Base-by-base conservation (phyloP, 2,329 filamentous ascomycete species). In the Exophiala xenobiotica region DNA sequence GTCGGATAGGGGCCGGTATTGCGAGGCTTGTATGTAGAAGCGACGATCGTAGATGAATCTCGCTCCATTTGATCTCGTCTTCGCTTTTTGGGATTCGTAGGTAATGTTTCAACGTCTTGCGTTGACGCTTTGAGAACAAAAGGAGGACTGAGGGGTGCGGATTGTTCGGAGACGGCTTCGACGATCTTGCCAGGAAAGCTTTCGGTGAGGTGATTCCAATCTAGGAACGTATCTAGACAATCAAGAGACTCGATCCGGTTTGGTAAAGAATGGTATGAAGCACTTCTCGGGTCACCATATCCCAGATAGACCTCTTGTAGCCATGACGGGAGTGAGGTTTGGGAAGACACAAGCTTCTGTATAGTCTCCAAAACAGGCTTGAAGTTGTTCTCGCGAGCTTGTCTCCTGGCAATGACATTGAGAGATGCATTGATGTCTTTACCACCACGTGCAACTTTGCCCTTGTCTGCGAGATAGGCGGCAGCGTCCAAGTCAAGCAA, bases 301-400 rank as follows among this genome's bases (percentile, higher is more conserved):
- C 93, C 93, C n/a, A 99, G 75, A 68, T 97, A 99, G 7, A 97
- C 92, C 61, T 97, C 93, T 64, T 96, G 90, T 37, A 99, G 77
- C 93, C 93, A 99, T 2, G 85, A 81, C 11, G 93, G 90, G 47
- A 97, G 78, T 5, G 88, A 87, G 16, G 92, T 85, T 61, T 95
- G 88, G 0, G 90, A 90, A 26, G 95, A 76, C 1, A 90, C 87
- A 23, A 99, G 79, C 58, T 83, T 88, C 64, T 87, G 88, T 65
- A 99, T 95, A 1, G 91, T 96, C 63, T 96, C 88, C 27, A 99
- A 77, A 7, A 99, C 85, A 7, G 91, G 85, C 65, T 89, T 95
- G 77, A 99, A 99, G 69, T 99, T 99, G 72, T 99, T 99, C 70
- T 99, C 93, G 53, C 91, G 80, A 22, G 88, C 86, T 66, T 83